These are phyloP conservation scores for Durusdinium trenchii DNA, from an alignment of 73 alveolate genomes.

Conservation along the genomic window DNA sequence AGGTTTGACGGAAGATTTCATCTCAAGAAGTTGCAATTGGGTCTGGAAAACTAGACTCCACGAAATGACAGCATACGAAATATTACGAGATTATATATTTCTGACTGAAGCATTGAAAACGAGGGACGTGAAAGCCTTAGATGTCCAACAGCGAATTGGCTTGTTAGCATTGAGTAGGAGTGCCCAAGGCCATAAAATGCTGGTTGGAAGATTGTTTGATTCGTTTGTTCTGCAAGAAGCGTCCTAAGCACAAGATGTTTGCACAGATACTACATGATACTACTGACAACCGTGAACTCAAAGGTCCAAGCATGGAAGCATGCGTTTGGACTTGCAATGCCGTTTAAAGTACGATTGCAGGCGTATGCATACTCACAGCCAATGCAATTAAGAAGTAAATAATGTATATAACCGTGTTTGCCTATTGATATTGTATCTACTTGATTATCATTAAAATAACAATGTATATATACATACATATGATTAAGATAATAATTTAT, in stretches of 20 bases:
- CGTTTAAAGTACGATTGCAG: background rate
- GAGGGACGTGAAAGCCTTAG: background rate
- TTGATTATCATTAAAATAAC: too few species aligned
- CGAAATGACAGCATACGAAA: background rate
- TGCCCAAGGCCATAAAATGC: background rate
- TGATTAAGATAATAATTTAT: too few species aligned
- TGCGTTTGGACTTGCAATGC: background rate
- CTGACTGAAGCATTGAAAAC: background rate
- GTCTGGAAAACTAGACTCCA: background rate
- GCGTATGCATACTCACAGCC: background rate
- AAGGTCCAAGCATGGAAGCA: background rate
- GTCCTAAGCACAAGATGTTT: background rate
- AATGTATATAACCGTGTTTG: background rate
- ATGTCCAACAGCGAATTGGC: background rate
- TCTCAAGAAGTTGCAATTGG: background rate
- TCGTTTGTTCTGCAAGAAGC: background rate
- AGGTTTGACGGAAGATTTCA: constrained; percentile 12
- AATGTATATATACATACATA: too few species aligned
- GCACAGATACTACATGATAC: background rate
- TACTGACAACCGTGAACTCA: background rate
- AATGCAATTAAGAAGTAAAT: background rate
- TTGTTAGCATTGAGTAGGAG: background rate
- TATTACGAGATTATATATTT: background rate
- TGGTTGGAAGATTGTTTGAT: background rate
- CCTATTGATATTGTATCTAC: too few species aligned